These are phyloP conservation scores for Endothia cerciana DNA, from an alignment of 2,329 filamentous ascomycete genomes.

Conservation along the genomic window DNA sequence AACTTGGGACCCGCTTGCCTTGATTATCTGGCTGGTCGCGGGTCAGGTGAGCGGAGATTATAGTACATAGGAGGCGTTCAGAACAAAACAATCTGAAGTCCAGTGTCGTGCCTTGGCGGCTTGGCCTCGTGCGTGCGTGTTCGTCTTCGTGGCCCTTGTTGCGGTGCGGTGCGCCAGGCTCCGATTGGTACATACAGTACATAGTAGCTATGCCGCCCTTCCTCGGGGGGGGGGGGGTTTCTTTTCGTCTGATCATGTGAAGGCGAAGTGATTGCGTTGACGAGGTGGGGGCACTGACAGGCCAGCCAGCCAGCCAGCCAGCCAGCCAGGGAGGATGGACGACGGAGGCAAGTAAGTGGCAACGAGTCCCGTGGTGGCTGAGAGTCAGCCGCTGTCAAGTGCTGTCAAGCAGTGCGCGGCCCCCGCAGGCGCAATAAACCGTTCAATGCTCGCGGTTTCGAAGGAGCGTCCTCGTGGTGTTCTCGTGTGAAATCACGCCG, in stretches of 20 bases:
- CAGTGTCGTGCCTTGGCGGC: background rate
- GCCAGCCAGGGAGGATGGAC: background rate
- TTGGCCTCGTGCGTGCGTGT: background rate
- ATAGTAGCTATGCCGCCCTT: background rate
- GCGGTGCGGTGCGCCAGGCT: background rate
- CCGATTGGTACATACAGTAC: background rate
- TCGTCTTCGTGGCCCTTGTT: background rate
- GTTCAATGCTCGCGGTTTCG: background rate
- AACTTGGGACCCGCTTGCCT: background rate
- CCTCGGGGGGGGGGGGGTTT: background rate
- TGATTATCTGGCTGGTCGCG: background rate
- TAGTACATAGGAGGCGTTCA: background rate
- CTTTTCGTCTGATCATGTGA: background rate
- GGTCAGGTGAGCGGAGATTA: background rate
- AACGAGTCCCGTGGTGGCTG: background rate
- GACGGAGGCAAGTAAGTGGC: background rate
- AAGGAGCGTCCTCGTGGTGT: background rate
- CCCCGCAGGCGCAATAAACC: background rate
- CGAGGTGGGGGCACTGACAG: background rate
- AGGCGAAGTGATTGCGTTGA: background rate
- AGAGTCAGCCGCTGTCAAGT: background rate
- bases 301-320: background rate
- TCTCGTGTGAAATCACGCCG: background rate
- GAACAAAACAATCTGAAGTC: constrained; percentile 5
- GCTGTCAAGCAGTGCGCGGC: background rate